Evolutionary conservation across 2,329 filamentous ascomycete species (phyloP), one percentile per base, ranked within the genome.

Genomic region (Trichothecium roseum): DNA sequence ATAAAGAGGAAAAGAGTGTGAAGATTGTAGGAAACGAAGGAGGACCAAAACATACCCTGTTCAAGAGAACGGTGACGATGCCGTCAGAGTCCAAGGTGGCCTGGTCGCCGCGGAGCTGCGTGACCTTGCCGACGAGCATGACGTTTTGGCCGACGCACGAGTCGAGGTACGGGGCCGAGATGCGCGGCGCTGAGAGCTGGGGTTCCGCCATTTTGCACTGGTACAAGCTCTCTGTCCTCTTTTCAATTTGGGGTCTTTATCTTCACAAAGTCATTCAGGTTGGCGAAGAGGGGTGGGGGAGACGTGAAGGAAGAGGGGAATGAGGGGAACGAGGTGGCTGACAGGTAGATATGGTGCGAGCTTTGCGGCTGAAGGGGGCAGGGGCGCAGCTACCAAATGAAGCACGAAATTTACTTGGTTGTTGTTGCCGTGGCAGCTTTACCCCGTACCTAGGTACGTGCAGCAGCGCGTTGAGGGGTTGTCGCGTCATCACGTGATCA

Each of bases 61-160:
- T 87, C 45, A 96, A 57, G 14, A 81, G 63, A 2, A 86, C 68
- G 1, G 78, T 84, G 18, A 95, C 74, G 16, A 77, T 72, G 0
- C 89, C 89, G 18, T 78, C 81, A 5, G 85, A 81, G 38, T 94
- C 86, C 20, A 96, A 72, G 5, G 78, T 76, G 0, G 87, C 89
- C 34, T 74, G 72, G 35, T 91, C 84, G 45, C 88, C 88, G 35
- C 80, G 79, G 17, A 96, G 68, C 50, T 91, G 80, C 4, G 75
- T 73, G 32, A 96, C 87, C 50, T 82, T 87, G 50, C 91, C 91
- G 5, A 94, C 70, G 37, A 96, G 68, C 48, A 87, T 87, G 42
- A 96, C 84, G 42, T 83, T 84, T 45, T 75, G 72, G 45, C 69
- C 68, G 45, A 78, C 69, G 63, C 88, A 94, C 51, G 70, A 69